Conservation (phyloP, 2,329 filamentous ascomycete genomes). For the Ceratocystis variospora region DNA sequence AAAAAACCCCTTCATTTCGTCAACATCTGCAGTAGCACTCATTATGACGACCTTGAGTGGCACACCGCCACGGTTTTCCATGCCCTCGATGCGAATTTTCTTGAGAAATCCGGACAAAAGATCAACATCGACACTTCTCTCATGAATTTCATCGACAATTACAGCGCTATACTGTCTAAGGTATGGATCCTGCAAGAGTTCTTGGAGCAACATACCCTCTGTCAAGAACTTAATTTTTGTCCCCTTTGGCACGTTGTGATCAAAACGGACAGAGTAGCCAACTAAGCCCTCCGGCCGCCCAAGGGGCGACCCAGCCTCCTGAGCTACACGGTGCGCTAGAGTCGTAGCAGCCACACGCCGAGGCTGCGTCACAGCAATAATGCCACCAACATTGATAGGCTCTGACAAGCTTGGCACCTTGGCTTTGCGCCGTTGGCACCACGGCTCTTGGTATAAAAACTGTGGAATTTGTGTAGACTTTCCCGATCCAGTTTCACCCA, state of each 20-base stretch:
- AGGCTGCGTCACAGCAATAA: conserved; percentile 92
- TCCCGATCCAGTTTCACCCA: conserved; percentile 89
- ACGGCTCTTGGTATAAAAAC: conserved; percentile 64
- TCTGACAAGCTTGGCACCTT: conserved; percentile 13
- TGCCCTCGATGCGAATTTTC: conserved; percentile 52
- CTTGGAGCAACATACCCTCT: conserved; percentile 90
- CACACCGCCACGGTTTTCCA: conserved; percentile 52
- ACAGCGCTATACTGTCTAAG: conserved; percentile 78
- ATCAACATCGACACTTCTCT: conserved; percentile 89
- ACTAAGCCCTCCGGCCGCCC: conserved; percentile 39
- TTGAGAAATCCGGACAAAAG: conserved; percentile 78
- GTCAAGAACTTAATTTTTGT: conserved; percentile 87
- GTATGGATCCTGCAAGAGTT: conserved; percentile 73
- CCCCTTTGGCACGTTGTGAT: conserved; percentile 68
- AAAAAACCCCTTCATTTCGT: conserved; percentile 60
- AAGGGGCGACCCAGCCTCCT: conserved; percentile 51
- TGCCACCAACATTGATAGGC: conserved; percentile 51
- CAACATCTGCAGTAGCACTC: conserved; percentile 90
- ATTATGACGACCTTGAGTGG: conserved; percentile 85
- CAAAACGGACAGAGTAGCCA: conserved; percentile 90
- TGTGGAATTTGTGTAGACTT: conserved; percentile 96
- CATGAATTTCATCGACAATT: conserved; percentile 92
- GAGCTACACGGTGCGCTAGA: conserved; percentile 72
- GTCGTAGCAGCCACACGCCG: conserved; percentile 87
- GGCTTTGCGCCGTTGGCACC: conserved; percentile 54